Conservation (phyloP, 2,329 filamentous ascomycete genomes). For the Camillea tinctor region DNA sequence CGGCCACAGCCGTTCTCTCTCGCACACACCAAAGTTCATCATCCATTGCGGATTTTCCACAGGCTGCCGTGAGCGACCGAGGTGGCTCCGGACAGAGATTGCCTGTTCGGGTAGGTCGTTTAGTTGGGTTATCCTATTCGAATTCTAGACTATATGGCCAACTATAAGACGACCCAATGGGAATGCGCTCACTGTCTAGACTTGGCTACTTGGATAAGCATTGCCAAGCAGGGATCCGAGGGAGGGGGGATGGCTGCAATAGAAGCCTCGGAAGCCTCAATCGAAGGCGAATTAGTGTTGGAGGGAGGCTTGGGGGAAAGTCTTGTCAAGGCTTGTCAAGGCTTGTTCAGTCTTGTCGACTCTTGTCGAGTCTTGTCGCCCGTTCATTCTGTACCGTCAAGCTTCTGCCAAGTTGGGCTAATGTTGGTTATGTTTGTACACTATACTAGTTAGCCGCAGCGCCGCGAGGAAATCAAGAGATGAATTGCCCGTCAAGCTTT, state of each 20-base stretch:
- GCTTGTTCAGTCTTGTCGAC: too few species aligned
- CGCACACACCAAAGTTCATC: too few species aligned
- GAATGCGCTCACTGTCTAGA: not conserved
- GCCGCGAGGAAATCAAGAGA: too few species aligned
- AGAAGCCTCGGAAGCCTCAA: conserved; percentile 8
- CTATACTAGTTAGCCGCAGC: too few species aligned
- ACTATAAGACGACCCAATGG: not conserved
- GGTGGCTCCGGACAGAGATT: conserved; percentile 17
- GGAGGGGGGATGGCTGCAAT: conserved; percentile 8
- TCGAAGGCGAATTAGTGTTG: not conserved
- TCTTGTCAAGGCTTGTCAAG: too few species aligned
- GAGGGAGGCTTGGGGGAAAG: too few species aligned
- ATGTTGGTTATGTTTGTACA: not conserved
- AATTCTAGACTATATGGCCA: conserved; percentile 14
- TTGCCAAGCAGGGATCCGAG: conserved; percentile 10
- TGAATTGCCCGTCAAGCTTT: not conserved
- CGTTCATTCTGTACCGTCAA: too few species aligned
- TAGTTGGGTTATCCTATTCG: conserved; percentile 5
- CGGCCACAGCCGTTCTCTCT: too few species aligned
- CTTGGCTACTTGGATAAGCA: not conserved
- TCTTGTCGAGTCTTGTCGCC: conserved; percentile 6
- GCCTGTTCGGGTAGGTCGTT: conserved; percentile 18
- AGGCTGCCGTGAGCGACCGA: conserved; percentile 12
- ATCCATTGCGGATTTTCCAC: not conserved
- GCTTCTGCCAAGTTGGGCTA: conserved; percentile 19